Evolutionary conservation across 192 early-diverging fungal genomes (phyloP).

Genomic region (Coemansia sp.): DNA sequence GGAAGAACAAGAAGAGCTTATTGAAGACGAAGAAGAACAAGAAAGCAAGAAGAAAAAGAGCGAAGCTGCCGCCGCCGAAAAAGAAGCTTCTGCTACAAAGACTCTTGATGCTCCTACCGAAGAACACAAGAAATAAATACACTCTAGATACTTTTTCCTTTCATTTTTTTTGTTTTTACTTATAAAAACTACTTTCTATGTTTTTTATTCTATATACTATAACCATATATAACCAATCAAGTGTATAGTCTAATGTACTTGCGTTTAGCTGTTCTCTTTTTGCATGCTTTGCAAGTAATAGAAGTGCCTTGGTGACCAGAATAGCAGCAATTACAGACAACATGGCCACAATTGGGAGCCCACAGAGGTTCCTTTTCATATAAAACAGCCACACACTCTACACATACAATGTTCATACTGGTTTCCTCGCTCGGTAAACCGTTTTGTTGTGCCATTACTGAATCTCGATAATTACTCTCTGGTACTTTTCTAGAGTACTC

Average conservation of each 20-base stretch:
- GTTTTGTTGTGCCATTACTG: background rate
- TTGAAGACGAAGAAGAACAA: slow-evolving; percentile 91
- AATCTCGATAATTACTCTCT: slow-evolving; percentile 34
- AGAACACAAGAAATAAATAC: slow-evolving; percentile 17
- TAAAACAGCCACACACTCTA: slow-evolving; percentile 19
- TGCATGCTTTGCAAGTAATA: slow-evolving; percentile 21
- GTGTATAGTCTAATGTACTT: background rate
- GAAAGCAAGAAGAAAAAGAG: slow-evolving; percentile 60
- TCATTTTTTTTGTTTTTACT: background rate
- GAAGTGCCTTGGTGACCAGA: slow-evolving; percentile 17
- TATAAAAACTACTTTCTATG: too few species aligned
- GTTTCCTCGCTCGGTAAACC: too few species aligned
- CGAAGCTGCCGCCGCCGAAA: slow-evolving; percentile 58
- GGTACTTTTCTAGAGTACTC: slow-evolving; percentile 36
- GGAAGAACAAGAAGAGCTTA: slow-evolving; percentile 95
- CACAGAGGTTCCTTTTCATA: slow-evolving; percentile 35
- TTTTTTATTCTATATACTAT: too few species aligned
- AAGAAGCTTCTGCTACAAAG: too few species aligned
- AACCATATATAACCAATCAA: background rate
- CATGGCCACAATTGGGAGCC: slow-evolving; percentile 46
- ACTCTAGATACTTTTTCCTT: background rate
- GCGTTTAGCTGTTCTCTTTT: too few species aligned
- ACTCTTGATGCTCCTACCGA: too few species aligned
- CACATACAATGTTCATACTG: slow-evolving; percentile 39
- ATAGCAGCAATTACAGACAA: slow-evolving; percentile 41